A percentile compares a stretch with the other conserved stretches of the same genome.
Conservation (phyloP, 768 basidiomycete species). For the Dioszegia aurantiaca region DNA sequence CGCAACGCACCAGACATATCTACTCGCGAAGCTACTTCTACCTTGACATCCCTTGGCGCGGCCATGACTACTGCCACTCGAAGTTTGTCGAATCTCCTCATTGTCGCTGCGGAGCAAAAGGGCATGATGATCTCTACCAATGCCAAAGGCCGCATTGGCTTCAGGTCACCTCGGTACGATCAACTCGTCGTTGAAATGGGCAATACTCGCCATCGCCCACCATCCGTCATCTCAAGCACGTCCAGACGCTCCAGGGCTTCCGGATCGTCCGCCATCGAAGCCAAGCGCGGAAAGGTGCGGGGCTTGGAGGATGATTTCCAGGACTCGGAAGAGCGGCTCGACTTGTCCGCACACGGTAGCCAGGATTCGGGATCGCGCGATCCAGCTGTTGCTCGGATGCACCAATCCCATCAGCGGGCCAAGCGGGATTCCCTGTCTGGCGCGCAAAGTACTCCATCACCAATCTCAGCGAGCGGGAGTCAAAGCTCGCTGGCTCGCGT, state of each 20-base stretch:
- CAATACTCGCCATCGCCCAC: background rate
- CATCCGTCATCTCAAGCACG: slow-evolving; percentile 5
- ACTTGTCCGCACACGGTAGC: slow-evolving; percentile 20
- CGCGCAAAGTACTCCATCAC: background rate
- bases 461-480: slow-evolving; percentile 21
- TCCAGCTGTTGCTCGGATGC: background rate
- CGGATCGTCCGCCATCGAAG: slow-evolving; percentile 19
- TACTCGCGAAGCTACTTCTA: background rate
- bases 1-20: background rate
- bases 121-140: slow-evolving; percentile 20
- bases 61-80: slow-evolving; percentile 21
- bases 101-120: slow-evolving; percentile 32
- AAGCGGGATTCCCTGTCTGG: slow-evolving; percentile 10
- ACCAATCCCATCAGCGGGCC: background rate
- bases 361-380: background rate
- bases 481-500: slow-evolving; percentile 12
- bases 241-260: slow-evolving; percentile 10
- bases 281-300: slow-evolving; percentile 20
- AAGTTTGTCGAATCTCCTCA: slow-evolving; percentile 23
- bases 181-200: background rate
- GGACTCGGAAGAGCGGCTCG: slow-evolving; percentile 23
- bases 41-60: background rate
- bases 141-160: slow-evolving; percentile 33
- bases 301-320: slow-evolving; percentile 49
- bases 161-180: slow-evolving; percentile 16